These are phyloP conservation scores for Knufia fluminis DNA, from an alignment of 2,329 filamentous ascomycete species.

Conservation along the genomic window DNA sequence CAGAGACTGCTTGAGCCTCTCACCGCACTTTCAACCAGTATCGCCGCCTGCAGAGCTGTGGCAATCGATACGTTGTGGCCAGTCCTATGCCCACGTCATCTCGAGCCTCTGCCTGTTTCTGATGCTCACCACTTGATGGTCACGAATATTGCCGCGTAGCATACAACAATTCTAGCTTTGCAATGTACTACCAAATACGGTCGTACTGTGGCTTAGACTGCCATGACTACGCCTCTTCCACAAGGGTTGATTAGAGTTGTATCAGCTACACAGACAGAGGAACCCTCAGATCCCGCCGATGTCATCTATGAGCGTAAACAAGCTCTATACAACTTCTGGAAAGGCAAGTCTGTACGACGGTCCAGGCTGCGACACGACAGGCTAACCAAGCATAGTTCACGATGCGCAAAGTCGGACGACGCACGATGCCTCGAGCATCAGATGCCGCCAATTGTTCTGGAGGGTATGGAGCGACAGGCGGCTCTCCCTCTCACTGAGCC, in stretches of 20 bases:
- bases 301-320: slow-evolving; percentile 29
- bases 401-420: slow-evolving; percentile 36
- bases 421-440: slow-evolving; percentile 31
- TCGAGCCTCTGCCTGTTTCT: not conserved
- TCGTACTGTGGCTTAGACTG: slow-evolving; percentile 3
- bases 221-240: slow-evolving; percentile 33
- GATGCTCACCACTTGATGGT: not conserved
- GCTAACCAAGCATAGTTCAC: slow-evolving; percentile 32
- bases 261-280: slow-evolving; percentile 33
- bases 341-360: slow-evolving; percentile 31
- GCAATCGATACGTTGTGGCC: not conserved
- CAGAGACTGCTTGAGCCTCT: slow-evolving; percentile 4
- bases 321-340: slow-evolving; percentile 38
- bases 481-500: slow-evolving; percentile 30
- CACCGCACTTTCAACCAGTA: slow-evolving; percentile 7
- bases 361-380: slow-evolving; percentile 11
- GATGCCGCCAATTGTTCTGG: slow-evolving; percentile 47
- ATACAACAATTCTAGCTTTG: slow-evolving; percentile 1
- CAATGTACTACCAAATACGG: not conserved
- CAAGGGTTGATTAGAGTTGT: slow-evolving; percentile 33
- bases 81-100: not conserved
- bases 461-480: slow-evolving; percentile 39
- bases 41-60: not conserved
- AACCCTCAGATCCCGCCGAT: slow-evolving; percentile 30
- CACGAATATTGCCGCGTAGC: not conserved